Conservation (phyloP, 495 filamentous ascomycete species). For the Monascus purpureus region DNA sequence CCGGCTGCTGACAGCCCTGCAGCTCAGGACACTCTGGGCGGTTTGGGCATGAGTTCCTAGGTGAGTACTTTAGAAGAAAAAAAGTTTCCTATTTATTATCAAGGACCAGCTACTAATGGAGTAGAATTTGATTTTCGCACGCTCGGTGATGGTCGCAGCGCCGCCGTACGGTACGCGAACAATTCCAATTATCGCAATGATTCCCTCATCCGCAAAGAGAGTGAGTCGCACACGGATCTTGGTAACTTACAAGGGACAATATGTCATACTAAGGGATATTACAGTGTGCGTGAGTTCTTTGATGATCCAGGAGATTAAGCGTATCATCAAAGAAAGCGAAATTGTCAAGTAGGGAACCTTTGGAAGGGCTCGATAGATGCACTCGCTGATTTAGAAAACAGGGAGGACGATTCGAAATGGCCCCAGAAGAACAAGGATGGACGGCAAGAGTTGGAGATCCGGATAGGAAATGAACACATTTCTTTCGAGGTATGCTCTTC, state of each 20-base stretch:
- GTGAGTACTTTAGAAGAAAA: constrained; percentile 29
- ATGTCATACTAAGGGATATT: constrained; percentile 12
- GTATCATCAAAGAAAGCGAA: constrained; percentile 94
- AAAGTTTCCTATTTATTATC: background rate
- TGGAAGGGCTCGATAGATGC: background rate
- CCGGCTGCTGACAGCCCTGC: constrained; percentile 34
- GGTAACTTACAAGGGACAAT: no score
- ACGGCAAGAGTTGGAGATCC: constrained; percentile 90
- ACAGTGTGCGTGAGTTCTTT: constrained; percentile 91
- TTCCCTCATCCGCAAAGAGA: constrained; percentile 97
- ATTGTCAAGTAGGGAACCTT: constrained; percentile 70
- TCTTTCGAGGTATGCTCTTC: constrained; percentile 82
- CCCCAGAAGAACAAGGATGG: constrained; percentile 99
- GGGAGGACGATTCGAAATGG: constrained; percentile 99
- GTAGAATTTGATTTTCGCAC: constrained; percentile 94
- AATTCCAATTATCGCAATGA: constrained; percentile 99
- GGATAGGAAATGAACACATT: constrained; percentile 89
- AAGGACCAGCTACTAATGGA: constrained; percentile 13
- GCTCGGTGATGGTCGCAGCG: constrained; percentile 86
- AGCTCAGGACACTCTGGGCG: constrained; percentile 96
- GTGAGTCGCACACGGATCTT: no score
- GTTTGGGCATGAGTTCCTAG: constrained; percentile 97
- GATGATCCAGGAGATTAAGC: constrained; percentile 88
- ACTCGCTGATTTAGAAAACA: constrained; percentile 26
- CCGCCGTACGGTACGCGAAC: constrained; percentile 93